phyloP scores from a whole-genome alignment of 2,329 filamentous ascomycete species.

The Botrytis fabae region DNA sequence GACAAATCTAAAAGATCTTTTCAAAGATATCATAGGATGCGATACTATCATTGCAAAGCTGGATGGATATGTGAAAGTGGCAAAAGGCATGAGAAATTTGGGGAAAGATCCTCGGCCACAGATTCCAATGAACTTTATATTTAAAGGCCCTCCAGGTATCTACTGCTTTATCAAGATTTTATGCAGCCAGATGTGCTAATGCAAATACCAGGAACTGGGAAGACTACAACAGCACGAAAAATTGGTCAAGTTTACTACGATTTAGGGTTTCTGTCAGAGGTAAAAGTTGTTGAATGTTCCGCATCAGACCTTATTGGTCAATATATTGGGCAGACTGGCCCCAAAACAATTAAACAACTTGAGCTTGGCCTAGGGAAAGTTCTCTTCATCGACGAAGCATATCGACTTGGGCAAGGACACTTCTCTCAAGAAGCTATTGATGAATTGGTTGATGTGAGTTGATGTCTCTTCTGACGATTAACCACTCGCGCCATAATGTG shows the following conservation, averaged over 20 bases:
- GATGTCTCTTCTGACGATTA: fast-evolving
- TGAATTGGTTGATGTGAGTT: conserved; percentile 57
- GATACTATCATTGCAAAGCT: conserved; percentile 52
- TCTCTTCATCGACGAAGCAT: conserved; percentile 60
- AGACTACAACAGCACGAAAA: conserved; percentile 70
- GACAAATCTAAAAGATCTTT: conserved; percentile 48
- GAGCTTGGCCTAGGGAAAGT: conserved; percentile 55
- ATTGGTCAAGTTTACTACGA: conserved; percentile 77
- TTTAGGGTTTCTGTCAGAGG: conserved; percentile 63
- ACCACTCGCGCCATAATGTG: too few relatives aligned
- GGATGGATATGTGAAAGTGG: conserved; percentile 49
- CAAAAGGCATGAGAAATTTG: conserved; percentile 47
- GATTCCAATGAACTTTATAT: conserved; percentile 59
- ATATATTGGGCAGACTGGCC: conserved; percentile 69
- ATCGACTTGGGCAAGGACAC: conserved; percentile 51
- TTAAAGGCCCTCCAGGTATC: conserved; percentile 58
- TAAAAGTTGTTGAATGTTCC: conserved; percentile 65
- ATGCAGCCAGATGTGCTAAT: neutral
- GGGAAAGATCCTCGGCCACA: conserved; percentile 52
- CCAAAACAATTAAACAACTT: conserved; percentile 60
- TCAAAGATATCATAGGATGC: conserved; percentile 53
- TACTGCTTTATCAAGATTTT: neutral
- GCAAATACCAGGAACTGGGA: conserved; percentile 58
- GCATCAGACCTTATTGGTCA: conserved; percentile 68
- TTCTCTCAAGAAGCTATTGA: conserved; percentile 67